Evolutionary conservation across 2,329 filamentous ascomycete genomes (phyloP), one percentile per base, ranked within the genome.

Genomic region (Chaetomiaceae sp.): DNA sequence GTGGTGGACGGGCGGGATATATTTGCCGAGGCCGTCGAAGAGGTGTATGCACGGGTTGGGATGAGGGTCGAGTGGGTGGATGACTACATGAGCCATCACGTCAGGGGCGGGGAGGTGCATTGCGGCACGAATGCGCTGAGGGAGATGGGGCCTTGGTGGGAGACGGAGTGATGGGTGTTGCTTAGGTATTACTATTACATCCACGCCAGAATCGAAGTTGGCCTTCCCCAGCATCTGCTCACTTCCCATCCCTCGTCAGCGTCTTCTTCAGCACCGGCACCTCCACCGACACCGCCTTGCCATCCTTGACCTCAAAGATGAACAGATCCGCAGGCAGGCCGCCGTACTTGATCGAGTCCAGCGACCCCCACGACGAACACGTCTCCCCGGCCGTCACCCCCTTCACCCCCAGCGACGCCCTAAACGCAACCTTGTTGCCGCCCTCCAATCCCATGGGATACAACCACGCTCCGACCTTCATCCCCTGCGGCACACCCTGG

Each of bases 301-400:
- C 53, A 8, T 40, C 54, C 44, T 44, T 23, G 2, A 58, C 3
- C 51, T 58, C 56, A 51, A 60, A 60, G n/a, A 60, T 22, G 27
- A 58, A 49, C 53, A 56, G 38, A 56, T 58, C 58, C 11, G 46
- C 29, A 22, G 58, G 47, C 34, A 47, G 37, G 27, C 54, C 54
- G 19, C 58, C 55, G 39, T 53, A 58, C 38, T 29, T 34, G 2
- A 48, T 8, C 33, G 23, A 15, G 29, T 58, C 56, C 43, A 58
- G 29, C 17, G 25, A 14, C 1, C 31, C 58, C 58, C 58, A 60
- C 31, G 53, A 33, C n/a, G 36, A 27, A 22, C 56, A 56, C 4
- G 20, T 11, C 40, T 53, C 53, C 14, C 27, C 31, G 9, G 47
- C 33, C 22, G 40, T 34, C 47, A 47, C 33, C 1, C 47, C 56